A percentile compares a stretch with the other conserved stretches of the same genome.
Evolutionary conservation across 1,139 yeast genomes (phyloP).

Genomic region (Candida sp.): DNA sequence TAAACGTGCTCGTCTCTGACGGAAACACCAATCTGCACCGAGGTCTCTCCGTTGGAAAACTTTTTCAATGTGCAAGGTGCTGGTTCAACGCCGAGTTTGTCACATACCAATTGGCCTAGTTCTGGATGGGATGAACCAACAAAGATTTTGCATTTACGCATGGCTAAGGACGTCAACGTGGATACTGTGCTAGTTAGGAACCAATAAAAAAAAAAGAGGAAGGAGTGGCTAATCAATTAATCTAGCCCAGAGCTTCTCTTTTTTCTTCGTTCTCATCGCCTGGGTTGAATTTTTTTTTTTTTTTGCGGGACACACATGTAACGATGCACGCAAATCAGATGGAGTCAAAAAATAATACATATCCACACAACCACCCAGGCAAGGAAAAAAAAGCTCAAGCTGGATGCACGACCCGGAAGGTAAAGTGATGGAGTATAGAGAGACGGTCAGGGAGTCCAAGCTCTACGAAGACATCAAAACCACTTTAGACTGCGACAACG

Average conservation of each 20-base stretch:
- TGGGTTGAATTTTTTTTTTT: conserved; percentile 4
- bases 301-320: conserved; percentile 1
- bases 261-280: background rate
- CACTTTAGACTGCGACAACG: conserved; percentile 8
- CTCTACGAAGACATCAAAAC: conserved; percentile 25
- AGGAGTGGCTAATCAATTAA: no score
- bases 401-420: background rate
- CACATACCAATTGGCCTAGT: conserved; percentile 88
- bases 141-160: conserved; percentile 98
- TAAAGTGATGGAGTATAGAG: conserved; percentile 6
- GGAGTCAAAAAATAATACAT: background rate
- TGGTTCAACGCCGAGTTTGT: conserved; percentile 90
- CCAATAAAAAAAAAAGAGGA: background rate
- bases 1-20: conserved; percentile 97
- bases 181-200: background rate
- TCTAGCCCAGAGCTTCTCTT: background rate
- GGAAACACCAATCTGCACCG: conserved; percentile 92
- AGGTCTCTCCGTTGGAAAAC: conserved; percentile 89
- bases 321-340: background rate
- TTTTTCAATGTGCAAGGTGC: conserved; percentile 92
- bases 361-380: no score
- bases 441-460: conserved; percentile 21
- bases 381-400: no score
- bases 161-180: conserved; percentile 26
- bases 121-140: conserved; percentile 98